Base-by-base conservation (phyloP, 1,284 basidiomycete genomes). In the Tausonia pullulans region DNA sequence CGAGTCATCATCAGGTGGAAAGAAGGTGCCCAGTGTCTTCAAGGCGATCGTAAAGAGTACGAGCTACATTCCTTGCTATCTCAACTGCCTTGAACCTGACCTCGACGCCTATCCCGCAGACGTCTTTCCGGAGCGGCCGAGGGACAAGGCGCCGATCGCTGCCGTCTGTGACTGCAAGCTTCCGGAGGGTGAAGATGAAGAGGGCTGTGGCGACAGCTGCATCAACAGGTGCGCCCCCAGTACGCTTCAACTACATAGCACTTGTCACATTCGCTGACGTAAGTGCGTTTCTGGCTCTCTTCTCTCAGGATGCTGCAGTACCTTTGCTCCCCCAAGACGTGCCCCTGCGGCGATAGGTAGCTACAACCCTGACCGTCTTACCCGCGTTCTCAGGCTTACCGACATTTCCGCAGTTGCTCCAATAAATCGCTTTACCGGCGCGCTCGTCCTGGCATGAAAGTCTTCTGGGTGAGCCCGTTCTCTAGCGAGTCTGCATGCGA, bases 241-340 rank as follows among this genome's bases (percentile, higher is more conserved):
- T 14, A 9, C 46, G 13, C 39, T 40, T 11, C 6, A 16, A 58
- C 14, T 56, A 41, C n/a, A 14, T 46, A 8, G 41, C 39, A 39
- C 14, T 43, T 55, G 45, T 43, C 10, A 56, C 43, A 4, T 7
- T 11, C 39, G 16, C 13, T 44, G 5, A 27, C 46, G 11, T 44
- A n/a, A 8, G 14, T 45, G 13, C 7, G 13, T 52, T 39, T 9
- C 7, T 46, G 9, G 5, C 51, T 50, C 51, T 48, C n/a, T 0
- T 50, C 40, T 53, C 2, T 4, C 66, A 75, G 74, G 9, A 69
- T 77, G 56, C 78, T 79, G 77, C 74, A 75, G 68, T 79, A 78
- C 66, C 71, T 77, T 40, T 80, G 79, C 69, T 76, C 77, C 45
- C 68, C 69, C 0, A 76, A 75, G 61, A 71, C 74, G 9, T 80